Conservation (phyloP, 371 early-diverging fungal genomes). For the Mucor indicus region DNA sequence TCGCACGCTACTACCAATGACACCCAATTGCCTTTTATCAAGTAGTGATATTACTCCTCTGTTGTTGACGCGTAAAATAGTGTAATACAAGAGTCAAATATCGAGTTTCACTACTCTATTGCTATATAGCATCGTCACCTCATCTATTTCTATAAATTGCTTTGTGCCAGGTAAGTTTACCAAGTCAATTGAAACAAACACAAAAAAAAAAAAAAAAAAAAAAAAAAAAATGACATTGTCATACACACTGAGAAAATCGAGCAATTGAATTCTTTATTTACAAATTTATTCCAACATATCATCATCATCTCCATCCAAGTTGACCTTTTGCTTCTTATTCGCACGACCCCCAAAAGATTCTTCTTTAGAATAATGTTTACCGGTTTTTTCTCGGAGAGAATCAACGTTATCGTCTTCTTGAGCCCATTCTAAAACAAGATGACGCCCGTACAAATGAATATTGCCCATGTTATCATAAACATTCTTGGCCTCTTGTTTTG, state of each 20-base stretch:
- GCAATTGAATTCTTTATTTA: too few relatives aligned
- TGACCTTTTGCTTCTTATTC: slow-evolving; percentile 54
- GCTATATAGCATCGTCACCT: too few relatives aligned
- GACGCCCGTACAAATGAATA: slow-evolving; percentile 99
- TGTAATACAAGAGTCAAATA: too few relatives aligned
- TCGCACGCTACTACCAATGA: too few relatives aligned
- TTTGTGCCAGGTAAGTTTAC: too few relatives aligned
- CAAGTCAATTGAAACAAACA: too few relatives aligned
- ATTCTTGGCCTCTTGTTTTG: slow-evolving; percentile 89
- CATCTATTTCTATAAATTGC: too few relatives aligned
- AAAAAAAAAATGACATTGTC: not conserved
- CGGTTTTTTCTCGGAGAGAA: slow-evolving; percentile 65
- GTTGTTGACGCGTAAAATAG: too few relatives aligned
- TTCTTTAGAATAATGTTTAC: slow-evolving; percentile 63
- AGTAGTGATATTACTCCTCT: too few relatives aligned
- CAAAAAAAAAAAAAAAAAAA: not conserved
- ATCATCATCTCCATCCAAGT: slow-evolving; percentile 46
- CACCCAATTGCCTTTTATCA: too few relatives aligned
- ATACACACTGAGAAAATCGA: too few relatives aligned
- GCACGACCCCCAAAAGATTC: slow-evolving; percentile 37
- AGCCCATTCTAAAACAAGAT: slow-evolving; percentile 96
- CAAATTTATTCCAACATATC: slow-evolving; percentile 30
- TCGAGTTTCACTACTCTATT: too few relatives aligned
- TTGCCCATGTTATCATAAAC: slow-evolving; percentile 85
- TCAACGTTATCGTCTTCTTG: slow-evolving; percentile 74